Evolutionary conservation across 495 filamentous ascomycete genomes (phyloP).

Genomic region (Aspergillus steynii): DNA sequence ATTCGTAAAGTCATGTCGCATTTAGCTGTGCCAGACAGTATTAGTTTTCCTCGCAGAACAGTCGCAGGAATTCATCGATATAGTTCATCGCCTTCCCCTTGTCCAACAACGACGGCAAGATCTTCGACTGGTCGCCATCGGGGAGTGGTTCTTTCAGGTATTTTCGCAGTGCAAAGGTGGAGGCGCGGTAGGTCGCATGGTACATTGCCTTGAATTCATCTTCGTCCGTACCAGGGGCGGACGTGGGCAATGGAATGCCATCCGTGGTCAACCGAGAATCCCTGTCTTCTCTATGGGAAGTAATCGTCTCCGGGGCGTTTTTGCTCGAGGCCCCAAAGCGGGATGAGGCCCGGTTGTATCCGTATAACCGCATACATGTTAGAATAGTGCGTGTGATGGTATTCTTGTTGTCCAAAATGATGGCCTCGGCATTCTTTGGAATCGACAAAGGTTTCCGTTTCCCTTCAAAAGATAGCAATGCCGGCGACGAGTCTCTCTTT

Average conservation of each 20-base stretch:
- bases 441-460: slow-evolving; percentile 16
- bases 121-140: slow-evolving; percentile 7
- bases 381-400: slow-evolving; percentile 51
- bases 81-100: slow-evolving; percentile 47
- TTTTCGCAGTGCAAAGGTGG: slow-evolving; percentile 57
- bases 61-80: slow-evolving; percentile 45
- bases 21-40: slow-evolving; percentile 21
- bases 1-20: slow-evolving; percentile 20
- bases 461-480: slow-evolving; percentile 17
- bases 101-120: slow-evolving; percentile 31
- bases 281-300: slow-evolving; percentile 13
- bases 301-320: slow-evolving; percentile 20
- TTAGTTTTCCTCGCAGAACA: slow-evolving; percentile 49
- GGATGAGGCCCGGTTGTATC: slow-evolving; percentile 49
- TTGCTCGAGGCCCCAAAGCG: slow-evolving; percentile 27
- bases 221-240: slow-evolving; percentile 36
- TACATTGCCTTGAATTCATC: slow-evolving; percentile 68
- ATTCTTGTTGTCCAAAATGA: slow-evolving; percentile 44
- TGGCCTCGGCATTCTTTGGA: slow-evolving; percentile 34
- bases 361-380: slow-evolving; percentile 66
- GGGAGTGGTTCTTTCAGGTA: slow-evolving; percentile 36
- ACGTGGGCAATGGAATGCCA: slow-evolving; percentile 12
- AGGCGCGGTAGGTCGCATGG: slow-evolving; percentile 63
- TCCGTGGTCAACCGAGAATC: slow-evolving; percentile 12
- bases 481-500: slow-evolving; percentile 19